Evolutionary conservation across 768 basidiomycete species (phyloP).

Genomic region (Xanthoconium stramineum): DNA sequence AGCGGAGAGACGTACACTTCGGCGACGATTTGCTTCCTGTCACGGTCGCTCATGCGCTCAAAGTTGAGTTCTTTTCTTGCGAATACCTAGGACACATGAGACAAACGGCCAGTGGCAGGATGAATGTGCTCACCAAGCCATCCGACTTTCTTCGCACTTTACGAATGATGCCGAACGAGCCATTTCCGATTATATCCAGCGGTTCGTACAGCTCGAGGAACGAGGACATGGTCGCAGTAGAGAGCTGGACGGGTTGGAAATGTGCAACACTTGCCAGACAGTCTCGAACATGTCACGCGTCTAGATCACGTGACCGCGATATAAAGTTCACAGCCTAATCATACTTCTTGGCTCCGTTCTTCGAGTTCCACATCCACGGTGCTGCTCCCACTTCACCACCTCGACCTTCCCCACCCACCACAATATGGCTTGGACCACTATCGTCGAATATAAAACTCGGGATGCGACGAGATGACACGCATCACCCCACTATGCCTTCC

Average conservation of each 20-base stretch:
- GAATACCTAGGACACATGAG: conserved; percentile 49
- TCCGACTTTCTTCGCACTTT: conserved; percentile 87
- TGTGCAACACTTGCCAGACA: neutral
- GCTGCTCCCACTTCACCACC: conserved; percentile 10
- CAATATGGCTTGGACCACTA: conserved; percentile 18
- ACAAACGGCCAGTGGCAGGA: conserved; percentile 5
- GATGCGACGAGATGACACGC: conserved; percentile 12
- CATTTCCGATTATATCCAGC: conserved; percentile 92
- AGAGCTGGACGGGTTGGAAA: conserved; percentile 22
- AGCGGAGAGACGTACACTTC: conserved; percentile 75
- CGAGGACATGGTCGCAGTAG: conserved; percentile 18
- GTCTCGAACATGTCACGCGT: conserved; percentile 28
- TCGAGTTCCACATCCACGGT: conserved; percentile 8
- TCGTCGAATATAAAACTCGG: conserved; percentile 20
- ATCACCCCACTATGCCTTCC: conserved; percentile 17
- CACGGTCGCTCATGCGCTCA: conserved; percentile 93
- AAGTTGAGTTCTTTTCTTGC: conserved; percentile 97
- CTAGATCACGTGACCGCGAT: conserved; percentile 30
- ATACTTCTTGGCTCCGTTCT: conserved; percentile 2
- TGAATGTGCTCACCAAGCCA: conserved; percentile 58
- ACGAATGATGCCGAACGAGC: conserved; percentile 95
- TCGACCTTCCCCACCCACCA: conserved; percentile 10
- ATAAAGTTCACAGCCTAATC: too few species aligned
- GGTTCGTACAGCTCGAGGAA: conserved; percentile 82
- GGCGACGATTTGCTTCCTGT: conserved; percentile 93